These are phyloP conservation scores for Globisporangium yorkense DNA, from an alignment of 352 stramenopile genomes.

Conservation along the genomic window DNA sequence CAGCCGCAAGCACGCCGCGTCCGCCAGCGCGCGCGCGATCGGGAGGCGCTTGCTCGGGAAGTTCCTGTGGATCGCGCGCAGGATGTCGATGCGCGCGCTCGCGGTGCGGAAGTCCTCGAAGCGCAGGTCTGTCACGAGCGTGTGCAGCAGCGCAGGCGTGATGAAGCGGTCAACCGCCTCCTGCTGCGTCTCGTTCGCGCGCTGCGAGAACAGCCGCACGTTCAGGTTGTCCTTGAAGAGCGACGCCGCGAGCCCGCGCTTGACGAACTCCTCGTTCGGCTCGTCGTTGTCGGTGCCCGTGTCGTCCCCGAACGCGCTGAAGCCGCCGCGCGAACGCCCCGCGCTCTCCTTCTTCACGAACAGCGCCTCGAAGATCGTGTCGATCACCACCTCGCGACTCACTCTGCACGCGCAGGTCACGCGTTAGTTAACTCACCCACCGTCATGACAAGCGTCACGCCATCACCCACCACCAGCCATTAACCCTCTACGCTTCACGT, in stretches of 20 bases:
- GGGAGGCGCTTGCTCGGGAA: constrained; percentile 63
- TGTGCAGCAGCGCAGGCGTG: constrained; percentile 67
- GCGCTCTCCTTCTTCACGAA: constrained; percentile 35
- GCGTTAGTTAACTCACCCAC: too few species aligned
- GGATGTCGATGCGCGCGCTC: constrained; percentile 71
- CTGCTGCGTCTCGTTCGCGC: constrained; percentile 31
- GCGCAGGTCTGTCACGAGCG: constrained; percentile 70
- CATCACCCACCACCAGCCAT: background rate
- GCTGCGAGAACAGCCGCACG: constrained; percentile 17
- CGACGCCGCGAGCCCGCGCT: constrained; percentile 62
- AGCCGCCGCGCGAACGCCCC: constrained; percentile 20
- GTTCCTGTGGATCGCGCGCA: constrained; percentile 82
- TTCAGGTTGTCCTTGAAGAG: constrained; percentile 68
- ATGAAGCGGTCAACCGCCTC: constrained; percentile 65
- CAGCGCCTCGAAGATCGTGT: constrained; percentile 74
- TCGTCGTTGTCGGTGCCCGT: constrained; percentile 75
- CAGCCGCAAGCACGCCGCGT: constrained; percentile 61
- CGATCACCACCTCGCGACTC: constrained; percentile 74
- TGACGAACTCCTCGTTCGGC: constrained; percentile 83
- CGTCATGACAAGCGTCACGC: background rate
- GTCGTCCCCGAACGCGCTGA: constrained; percentile 69
- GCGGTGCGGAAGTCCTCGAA: constrained; percentile 86
- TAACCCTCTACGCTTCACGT: background rate
- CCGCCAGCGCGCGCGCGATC: constrained; percentile 62
- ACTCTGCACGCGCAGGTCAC: constrained; percentile 21